These are phyloP conservation scores for Aspergillus panamensis DNA, from an alignment of 495 filamentous ascomycete genomes.

Conservation along the genomic window DNA sequence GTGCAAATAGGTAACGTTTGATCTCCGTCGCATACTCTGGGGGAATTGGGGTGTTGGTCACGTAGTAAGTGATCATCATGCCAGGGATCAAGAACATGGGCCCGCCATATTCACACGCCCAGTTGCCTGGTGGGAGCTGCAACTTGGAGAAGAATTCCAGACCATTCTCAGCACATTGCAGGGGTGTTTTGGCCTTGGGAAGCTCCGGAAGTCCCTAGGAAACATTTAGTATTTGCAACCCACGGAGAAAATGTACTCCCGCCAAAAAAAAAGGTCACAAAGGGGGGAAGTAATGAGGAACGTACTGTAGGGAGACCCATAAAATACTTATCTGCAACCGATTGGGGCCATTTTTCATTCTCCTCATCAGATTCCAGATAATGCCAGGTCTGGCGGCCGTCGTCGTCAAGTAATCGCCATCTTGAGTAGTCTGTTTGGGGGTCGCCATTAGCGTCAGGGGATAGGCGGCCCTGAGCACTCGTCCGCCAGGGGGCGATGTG, in stretches of 20 bases:
- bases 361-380: constrained; percentile 81
- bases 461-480: constrained; percentile 38
- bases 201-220: constrained; percentile 68
- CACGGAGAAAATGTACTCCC: neutral
- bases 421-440: constrained; percentile 67
- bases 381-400: constrained; percentile 86
- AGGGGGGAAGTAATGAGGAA: neutral
- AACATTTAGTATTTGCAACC: constrained; percentile 12
- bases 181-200: constrained; percentile 64
- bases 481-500: constrained; percentile 45
- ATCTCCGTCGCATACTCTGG: constrained; percentile 81
- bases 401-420: constrained; percentile 82
- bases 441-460: constrained; percentile 40
- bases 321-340: constrained; percentile 76
- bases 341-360: constrained; percentile 76
- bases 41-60: constrained; percentile 84
- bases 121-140: constrained; percentile 84
- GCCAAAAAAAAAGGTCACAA: neutral
- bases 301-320: constrained; percentile 67
- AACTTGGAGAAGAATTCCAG: constrained; percentile 86
- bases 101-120: constrained; percentile 96
- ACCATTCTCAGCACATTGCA: constrained; percentile 76
- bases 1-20: constrained; percentile 86
- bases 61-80: constrained; percentile 82
- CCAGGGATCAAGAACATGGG: constrained; percentile 85